phyloP scores from a whole-genome alignment of 2,329 filamentous ascomycete species.

The Pestalotiopsis sp. region DNA sequence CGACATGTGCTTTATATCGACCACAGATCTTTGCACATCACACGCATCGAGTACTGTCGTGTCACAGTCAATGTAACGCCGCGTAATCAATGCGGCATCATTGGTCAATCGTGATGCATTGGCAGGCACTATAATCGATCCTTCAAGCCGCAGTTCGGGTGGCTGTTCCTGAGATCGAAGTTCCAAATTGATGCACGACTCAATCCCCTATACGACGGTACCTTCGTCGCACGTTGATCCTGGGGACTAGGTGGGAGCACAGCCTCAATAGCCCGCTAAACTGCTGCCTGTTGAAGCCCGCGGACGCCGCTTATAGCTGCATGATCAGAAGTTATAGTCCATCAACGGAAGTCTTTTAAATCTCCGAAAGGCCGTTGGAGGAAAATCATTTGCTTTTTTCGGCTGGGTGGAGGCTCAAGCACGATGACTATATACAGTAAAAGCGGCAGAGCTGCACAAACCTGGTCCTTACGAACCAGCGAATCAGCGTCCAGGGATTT shows the following conservation, averaged over 20 bases:
- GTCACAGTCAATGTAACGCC: not conserved
- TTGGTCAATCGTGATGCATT: not conserved
- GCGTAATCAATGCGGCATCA: not conserved
- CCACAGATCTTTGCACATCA: not conserved
- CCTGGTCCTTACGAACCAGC: not conserved
- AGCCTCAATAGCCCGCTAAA: not conserved
- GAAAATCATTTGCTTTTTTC: not conserved
- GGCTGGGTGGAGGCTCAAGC: not conserved
- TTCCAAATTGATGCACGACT: too few species aligned
- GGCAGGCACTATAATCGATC: not conserved
- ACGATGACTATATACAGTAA: not conserved
- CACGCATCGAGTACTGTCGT: not conserved
- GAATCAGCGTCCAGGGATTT: not conserved
- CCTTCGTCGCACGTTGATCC: too few species aligned
- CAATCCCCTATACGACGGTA: too few species aligned
- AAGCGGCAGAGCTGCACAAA: not conserved
- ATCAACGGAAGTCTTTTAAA: not conserved
- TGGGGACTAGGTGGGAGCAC: too few species aligned
- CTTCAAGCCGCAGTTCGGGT: not conserved
- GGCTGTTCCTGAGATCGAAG: not conserved
- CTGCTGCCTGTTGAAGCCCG: not conserved
- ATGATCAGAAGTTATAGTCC: not conserved
- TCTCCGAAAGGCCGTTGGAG: not conserved
- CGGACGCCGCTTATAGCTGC: not conserved
- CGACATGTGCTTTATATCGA: not conserved